Conservation (phyloP, 495 filamentous ascomycete species). For the Massariosphaeria phaeospora region DNA sequence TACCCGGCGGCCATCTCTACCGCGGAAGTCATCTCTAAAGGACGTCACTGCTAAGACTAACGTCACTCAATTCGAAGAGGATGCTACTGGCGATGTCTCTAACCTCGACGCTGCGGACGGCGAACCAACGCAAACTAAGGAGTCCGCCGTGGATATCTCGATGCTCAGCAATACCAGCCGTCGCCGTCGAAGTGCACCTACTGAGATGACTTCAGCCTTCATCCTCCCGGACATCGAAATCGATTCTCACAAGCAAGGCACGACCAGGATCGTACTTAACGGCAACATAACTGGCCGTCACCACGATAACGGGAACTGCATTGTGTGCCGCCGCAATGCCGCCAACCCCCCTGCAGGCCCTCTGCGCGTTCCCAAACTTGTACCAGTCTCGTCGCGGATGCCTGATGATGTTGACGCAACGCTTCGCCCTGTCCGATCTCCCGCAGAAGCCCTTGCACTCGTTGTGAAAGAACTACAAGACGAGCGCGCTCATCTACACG, state of each 20-base stretch:
- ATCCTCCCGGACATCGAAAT: conserved; percentile 64
- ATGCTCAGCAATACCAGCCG: conserved; percentile 38
- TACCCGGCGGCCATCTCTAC: conserved; percentile 20
- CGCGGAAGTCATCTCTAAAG: conserved; percentile 39
- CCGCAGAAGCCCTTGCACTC: conserved; percentile 68
- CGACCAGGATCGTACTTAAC: conserved; percentile 1
- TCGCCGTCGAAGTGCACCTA: conserved; percentile 31
- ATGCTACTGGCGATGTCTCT: conserved; percentile 27
- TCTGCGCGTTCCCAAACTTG: conserved; percentile 59
- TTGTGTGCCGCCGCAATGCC: conserved; percentile 60
- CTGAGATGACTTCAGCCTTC: conserved; percentile 76
- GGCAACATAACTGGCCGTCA: conserved; percentile 30
- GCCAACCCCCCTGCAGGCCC: conserved; percentile 48
- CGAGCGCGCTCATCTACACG: conserved; percentile 75
- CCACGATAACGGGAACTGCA: conserved; percentile 68
- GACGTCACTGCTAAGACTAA: conserved; percentile 29
- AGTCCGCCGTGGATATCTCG: conserved; percentile 24
- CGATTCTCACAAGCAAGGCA: conserved; percentile 12
- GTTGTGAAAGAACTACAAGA: conserved; percentile 77
- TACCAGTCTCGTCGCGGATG: conserved; percentile 67
- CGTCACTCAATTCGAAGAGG: conserved; percentile 23
- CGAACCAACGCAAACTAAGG: conserved; percentile 24
- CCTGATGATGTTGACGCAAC: conserved; percentile 67
- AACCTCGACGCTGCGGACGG: conserved; percentile 2
- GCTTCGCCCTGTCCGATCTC: conserved; percentile 68